phyloP scores from a whole-genome alignment of 176 grass and related monocot species.

The Bolboschoenus planiculmis region DNA sequence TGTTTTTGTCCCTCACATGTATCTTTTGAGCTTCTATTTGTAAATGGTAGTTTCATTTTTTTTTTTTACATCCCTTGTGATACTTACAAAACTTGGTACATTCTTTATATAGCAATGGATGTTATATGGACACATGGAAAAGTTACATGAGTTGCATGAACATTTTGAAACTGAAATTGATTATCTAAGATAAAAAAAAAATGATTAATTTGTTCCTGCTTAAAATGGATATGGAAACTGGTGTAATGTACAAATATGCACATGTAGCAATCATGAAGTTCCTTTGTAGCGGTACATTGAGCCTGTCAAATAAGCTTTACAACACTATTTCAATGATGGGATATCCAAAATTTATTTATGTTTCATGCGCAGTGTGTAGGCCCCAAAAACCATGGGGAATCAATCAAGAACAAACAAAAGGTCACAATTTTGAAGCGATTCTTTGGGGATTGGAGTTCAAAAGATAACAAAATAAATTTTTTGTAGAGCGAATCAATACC shows the following conservation, averaged over 20 bases:
- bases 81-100: background rate
- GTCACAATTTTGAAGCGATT: background rate
- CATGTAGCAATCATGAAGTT: slow-evolving; percentile 4
- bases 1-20: background rate
- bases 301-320: background rate
- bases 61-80: too few species aligned
- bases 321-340: slow-evolving; percentile 10
- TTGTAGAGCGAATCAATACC: slow-evolving; percentile 2
- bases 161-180: background rate
- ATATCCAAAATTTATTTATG: background rate
- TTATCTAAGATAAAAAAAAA: background rate
- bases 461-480: background rate
- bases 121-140: background rate
- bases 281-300: background rate
- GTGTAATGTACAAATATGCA: background rate
- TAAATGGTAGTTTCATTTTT: background rate
- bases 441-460: background rate
- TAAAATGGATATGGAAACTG: background rate
- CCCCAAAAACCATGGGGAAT: background rate
- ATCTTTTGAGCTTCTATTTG: background rate
- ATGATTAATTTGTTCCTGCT: background rate
- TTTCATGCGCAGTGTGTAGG: background rate
- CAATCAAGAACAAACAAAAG: background rate
- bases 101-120: background rate
- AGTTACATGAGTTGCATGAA: background rate